Percentiles rank a stretch among this genome's conserved stretches.
These are phyloP conservation scores for Jatropha multifida DNA, from an alignment of 441 rosid genomes.

Conservation along the genomic window DNA sequence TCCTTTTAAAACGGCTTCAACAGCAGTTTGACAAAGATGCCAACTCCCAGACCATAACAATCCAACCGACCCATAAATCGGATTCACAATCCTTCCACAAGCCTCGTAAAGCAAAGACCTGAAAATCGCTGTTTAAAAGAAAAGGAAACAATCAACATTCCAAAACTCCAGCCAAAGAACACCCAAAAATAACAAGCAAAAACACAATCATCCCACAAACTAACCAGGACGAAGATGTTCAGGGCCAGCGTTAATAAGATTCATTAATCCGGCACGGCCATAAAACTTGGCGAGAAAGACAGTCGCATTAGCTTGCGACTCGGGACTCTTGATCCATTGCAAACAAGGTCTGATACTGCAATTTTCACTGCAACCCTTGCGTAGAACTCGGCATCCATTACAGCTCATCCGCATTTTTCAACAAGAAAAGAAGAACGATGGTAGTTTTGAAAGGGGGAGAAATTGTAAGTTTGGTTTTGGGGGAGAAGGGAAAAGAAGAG, in stretches of 20 bases:
- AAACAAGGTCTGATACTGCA: conserved; percentile 56
- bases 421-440: too few relatives aligned
- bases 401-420: conserved; percentile 53
- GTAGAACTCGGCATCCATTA: conserved; percentile 60
- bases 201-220: background rate
- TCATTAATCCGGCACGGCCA: conserved; percentile 68
- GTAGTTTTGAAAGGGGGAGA: background rate
- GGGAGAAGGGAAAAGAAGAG: conserved; percentile 18
- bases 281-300: conserved; percentile 67
- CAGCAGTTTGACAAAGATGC: conserved; percentile 57
- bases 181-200: background rate
- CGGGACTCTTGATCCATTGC: conserved; percentile 54
- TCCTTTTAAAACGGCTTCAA: conserved; percentile 51
- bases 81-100: conserved; percentile 59
- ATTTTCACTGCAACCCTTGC: conserved; percentile 58
- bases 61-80: conserved; percentile 58
- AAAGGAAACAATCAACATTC: background rate
- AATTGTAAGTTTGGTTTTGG: background rate
- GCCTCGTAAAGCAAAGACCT: conserved; percentile 65
- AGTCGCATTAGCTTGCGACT: conserved; percentile 61
- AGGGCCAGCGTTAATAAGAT: conserved; percentile 57
- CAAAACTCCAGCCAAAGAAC: background rate
- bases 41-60: conserved; percentile 59
- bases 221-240: conserved; percentile 56
- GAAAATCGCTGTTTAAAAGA: conserved; percentile 40